These are phyloP conservation scores for Lenwebbia sp. DNA, from an alignment of 345 rosid genomes.

Conservation along the genomic window DNA sequence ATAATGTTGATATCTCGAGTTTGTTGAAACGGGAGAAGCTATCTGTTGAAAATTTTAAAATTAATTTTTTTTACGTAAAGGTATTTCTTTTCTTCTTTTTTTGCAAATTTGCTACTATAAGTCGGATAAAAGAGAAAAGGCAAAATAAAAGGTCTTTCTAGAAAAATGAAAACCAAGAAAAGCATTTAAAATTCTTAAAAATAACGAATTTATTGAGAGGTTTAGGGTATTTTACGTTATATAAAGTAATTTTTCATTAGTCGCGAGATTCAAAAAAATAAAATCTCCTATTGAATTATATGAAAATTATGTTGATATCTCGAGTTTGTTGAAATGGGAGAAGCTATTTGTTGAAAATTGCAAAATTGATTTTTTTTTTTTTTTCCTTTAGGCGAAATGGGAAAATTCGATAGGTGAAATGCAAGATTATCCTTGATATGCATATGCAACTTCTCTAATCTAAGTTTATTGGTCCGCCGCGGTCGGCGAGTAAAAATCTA, in stretches of 20 bases:
- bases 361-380: not conserved
- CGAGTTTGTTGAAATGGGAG: not conserved
- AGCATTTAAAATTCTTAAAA: not conserved
- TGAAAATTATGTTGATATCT: not conserved
- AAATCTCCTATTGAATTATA: not conserved
- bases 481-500: not conserved
- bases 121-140: not conserved
- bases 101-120: not conserved
- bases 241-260: not conserved
- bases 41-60: no score
- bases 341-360: not conserved
- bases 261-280: not conserved
- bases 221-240: not conserved
- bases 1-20: not conserved
- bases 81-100: not conserved
- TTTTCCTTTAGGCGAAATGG: not conserved
- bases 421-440: not conserved
- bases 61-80: no score
- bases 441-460: not conserved
- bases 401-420: not conserved
- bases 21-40: no score
- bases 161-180: not conserved
- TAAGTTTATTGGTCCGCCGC: not conserved
- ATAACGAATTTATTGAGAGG: not conserved
- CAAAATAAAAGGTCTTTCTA: not conserved